A percentile compares a stretch with the other conserved stretches of the same genome.
phyloP scores from a whole-genome alignment of 2,329 filamentous ascomycete genomes.

The Trichoderma polysporum region DNA sequence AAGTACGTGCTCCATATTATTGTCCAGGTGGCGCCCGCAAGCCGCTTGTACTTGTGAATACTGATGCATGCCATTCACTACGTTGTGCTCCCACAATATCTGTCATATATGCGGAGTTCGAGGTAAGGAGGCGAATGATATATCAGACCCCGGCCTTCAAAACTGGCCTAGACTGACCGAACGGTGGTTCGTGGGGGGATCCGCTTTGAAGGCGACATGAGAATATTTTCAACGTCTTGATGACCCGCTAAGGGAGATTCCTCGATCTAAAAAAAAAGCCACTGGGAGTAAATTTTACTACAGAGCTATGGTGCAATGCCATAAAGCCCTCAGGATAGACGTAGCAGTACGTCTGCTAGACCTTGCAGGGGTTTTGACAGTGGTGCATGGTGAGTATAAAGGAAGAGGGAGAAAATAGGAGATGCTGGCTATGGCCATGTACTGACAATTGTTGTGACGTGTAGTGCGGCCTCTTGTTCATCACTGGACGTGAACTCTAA shows the following conservation, averaged over 20 bases:
- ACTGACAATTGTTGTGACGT: background rate
- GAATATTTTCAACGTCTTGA: slow-evolving; percentile 9
- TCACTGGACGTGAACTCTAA: background rate
- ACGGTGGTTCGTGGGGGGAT: slow-evolving; percentile 19
- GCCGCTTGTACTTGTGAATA: background rate
- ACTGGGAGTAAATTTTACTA: background rate
- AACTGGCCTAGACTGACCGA: slow-evolving; percentile 7
- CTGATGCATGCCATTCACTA: background rate
- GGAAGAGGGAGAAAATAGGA: background rate
- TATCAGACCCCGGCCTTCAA: background rate
- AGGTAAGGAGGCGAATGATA: slow-evolving; percentile 10
- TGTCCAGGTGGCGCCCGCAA: background rate
- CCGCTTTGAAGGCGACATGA: slow-evolving; percentile 15
- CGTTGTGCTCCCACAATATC: background rate
- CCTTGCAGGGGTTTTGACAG: background rate
- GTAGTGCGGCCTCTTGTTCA: background rate
- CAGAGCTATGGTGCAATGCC: background rate
- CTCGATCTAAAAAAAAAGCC: slow-evolving; percentile 1
- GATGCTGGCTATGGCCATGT: background rate
- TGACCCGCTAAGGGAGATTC: slow-evolving; percentile 7
- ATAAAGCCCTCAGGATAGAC: background rate
- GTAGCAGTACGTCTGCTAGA: background rate
- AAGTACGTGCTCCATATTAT: background rate
- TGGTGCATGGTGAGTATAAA: background rate
- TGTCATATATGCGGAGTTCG: slow-evolving; percentile 2